Evolutionary conservation across 2,329 filamentous ascomycete genomes (phyloP), one percentile per base, ranked within the genome.

Genomic region (Diaporthe ilicicola): DNA sequence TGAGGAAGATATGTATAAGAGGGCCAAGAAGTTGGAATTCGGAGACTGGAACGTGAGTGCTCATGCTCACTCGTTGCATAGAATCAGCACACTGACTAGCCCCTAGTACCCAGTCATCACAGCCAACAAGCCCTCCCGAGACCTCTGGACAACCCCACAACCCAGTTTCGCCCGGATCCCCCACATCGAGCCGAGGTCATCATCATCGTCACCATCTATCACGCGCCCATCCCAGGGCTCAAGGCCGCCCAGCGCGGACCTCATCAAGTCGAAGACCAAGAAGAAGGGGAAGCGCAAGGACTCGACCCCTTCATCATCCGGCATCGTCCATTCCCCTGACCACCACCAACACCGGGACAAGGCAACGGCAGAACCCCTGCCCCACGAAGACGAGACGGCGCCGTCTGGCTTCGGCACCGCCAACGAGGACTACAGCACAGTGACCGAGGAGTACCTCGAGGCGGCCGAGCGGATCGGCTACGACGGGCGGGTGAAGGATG

Each of bases 11-110:
- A 83, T 95, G 5, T 95, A 93, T 75, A 85, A 85, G 27, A 92
- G 89, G 76, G 93, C 93, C 1, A 87, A 92, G 71, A 87, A 90
- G 51, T 82, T 95, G 4, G 93, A 95, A 76, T 95, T 91, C 79
- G 93, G 93, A 2, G 95, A 98, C 78, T 98, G 95, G 94, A 98
- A 98, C 81, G 94, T 95, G 83, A 86, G 93, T 90, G 17, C 32
- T 61, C 46, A 22, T 17, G 22, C 6, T 27, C 46, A 22, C 6
- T 62, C 56, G 71, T 78, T 83, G 67, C 84, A 48, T 56, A 74
- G 13, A 70, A 61, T 1, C 27, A 10, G 27, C 22, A 17, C 64
- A 96, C 67, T 70, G 44, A 70, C 51, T 15, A 24, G 15, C 27
- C 34, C 4, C 6, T 29, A 73, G 93, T 98, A 98, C 80, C 95